phyloP scores from a whole-genome alignment of 108 stramenopile genomes.

The Pseudonitzschia delicatissima region DNA sequence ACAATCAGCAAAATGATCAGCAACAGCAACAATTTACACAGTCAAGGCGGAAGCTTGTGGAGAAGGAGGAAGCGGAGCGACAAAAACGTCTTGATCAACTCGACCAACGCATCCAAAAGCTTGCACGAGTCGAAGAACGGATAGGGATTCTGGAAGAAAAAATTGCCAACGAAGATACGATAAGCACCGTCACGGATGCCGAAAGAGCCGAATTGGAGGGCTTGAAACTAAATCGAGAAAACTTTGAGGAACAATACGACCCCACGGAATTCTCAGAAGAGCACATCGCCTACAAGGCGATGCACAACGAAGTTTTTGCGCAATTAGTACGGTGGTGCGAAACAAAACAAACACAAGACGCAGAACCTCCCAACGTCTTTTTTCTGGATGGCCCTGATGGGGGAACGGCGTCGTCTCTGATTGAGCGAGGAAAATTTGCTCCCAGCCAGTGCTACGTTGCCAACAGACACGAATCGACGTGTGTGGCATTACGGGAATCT shows the following conservation, averaged over 20 bases:
- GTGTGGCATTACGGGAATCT: conserved; percentile 18
- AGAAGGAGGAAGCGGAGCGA: neutral
- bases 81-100: neutral
- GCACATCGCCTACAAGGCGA: conserved; percentile 39
- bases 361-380: conserved; percentile 31
- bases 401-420: conserved; percentile 29
- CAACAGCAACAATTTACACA: neutral
- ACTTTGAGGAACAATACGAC: conserved; percentile 52
- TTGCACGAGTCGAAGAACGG: neutral
- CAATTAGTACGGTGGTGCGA: conserved; percentile 34
- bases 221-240: conserved; percentile 12
- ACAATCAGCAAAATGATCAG: neutral
- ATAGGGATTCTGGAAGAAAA: neutral
- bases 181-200: conserved; percentile 8
- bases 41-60: neutral
- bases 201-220: conserved; percentile 38
- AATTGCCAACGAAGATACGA: neutral
- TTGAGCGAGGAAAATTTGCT: conserved; percentile 7
- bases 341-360: neutral
- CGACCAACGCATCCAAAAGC: neutral
- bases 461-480: conserved; percentile 43
- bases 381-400: conserved; percentile 50
- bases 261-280: conserved; percentile 24
- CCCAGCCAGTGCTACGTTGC: conserved; percentile 36
- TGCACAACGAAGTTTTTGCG: conserved; percentile 48